These are phyloP conservation scores for Dentipellis fragilis DNA, from an alignment of 768 basidiomycete genomes.

Conservation along the genomic window DNA sequence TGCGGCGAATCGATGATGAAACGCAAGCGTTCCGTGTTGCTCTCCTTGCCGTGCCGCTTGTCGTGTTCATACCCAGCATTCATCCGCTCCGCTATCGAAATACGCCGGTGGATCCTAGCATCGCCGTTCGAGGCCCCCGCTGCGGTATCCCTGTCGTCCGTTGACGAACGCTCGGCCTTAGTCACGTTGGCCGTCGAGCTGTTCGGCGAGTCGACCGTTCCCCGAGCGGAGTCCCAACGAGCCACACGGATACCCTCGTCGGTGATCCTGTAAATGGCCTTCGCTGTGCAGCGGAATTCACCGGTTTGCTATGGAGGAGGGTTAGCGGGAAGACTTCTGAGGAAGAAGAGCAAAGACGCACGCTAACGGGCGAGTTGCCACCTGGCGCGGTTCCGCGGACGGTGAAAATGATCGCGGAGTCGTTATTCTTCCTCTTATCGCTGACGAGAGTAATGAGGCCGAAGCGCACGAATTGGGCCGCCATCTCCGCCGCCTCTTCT, in stretches of 20 bases:
- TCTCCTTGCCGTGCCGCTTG: slow-evolving; percentile 61
- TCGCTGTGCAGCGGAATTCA: slow-evolving; percentile 93
- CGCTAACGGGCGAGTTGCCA: slow-evolving; percentile 65
- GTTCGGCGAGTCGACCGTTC: slow-evolving; percentile 46
- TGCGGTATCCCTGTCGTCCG: slow-evolving; percentile 37
- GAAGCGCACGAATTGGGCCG: slow-evolving; percentile 94
- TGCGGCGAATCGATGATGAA: slow-evolving; percentile 92
- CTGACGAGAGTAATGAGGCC: slow-evolving; percentile 82
- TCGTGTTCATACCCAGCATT: slow-evolving; percentile 43
- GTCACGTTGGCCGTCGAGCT: slow-evolving; percentile 56
- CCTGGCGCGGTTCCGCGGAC: slow-evolving; percentile 74
- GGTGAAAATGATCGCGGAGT: slow-evolving; percentile 88
- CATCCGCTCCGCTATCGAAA: slow-evolving; percentile 68
- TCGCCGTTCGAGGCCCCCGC: slow-evolving; percentile 28
- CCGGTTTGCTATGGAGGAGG: slow-evolving; percentile 61
- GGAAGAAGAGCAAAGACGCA: slow-evolving; percentile 26
- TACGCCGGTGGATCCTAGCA: slow-evolving; percentile 68
- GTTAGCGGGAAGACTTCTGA: slow-evolving; percentile 9
- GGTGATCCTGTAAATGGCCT: slow-evolving; percentile 91
- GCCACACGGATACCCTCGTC: slow-evolving; percentile 83
- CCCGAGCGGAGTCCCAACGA: slow-evolving; percentile 56
- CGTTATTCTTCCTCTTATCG: slow-evolving; percentile 86
- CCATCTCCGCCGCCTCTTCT: slow-evolving; percentile 96
- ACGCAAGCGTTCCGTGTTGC: slow-evolving; percentile 82
- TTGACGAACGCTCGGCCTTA: slow-evolving; percentile 39